These are phyloP conservation scores for Hypsizygus ulmarius DNA, from an alignment of 1,284 basidiomycete genomes.

Conservation along the genomic window DNA sequence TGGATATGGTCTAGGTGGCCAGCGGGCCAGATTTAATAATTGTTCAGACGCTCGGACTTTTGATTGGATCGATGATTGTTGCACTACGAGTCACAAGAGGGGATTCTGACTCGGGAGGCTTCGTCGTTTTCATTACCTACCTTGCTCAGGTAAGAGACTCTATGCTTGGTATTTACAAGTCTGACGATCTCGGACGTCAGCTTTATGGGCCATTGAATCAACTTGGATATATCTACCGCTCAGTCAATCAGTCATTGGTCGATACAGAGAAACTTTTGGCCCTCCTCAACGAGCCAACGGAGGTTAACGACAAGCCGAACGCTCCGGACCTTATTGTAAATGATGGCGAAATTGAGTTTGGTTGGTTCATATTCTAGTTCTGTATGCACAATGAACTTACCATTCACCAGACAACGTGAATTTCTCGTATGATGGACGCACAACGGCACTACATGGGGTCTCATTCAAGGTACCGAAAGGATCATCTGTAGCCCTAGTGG, in stretches of 20 bases:
- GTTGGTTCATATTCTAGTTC: constrained; percentile 37
- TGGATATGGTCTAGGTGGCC: constrained; percentile 7
- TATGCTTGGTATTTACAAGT: neutral
- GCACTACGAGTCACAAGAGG: constrained; percentile 60
- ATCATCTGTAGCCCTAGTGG: constrained; percentile 79
- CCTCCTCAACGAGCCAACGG: constrained; percentile 73
- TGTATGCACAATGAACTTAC: constrained; percentile 1
- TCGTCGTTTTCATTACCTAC: constrained; percentile 80
- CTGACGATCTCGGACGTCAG: constrained; percentile 30
- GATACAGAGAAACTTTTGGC: constrained; percentile 79
- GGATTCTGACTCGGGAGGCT: constrained; percentile 50
- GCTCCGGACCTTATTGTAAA: constrained; percentile 74
- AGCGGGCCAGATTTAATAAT: constrained; percentile 7
- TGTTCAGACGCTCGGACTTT: constrained; percentile 64
- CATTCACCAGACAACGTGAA: constrained; percentile 61
- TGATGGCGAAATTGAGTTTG: constrained; percentile 82
- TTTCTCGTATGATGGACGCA: constrained; percentile 81
- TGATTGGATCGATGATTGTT: constrained; percentile 77
- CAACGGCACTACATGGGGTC: constrained; percentile 70
- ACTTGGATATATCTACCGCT: constrained; percentile 71
- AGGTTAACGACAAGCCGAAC: constrained; percentile 77
- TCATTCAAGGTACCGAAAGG: constrained; percentile 84
- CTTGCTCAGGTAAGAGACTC: constrained; percentile 58
- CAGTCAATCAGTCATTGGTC: constrained; percentile 71
- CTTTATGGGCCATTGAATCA: constrained; percentile 73